phyloP scores from a whole-genome alignment of 164 flowering plant species.

The Nelumbo lutea region DNA sequence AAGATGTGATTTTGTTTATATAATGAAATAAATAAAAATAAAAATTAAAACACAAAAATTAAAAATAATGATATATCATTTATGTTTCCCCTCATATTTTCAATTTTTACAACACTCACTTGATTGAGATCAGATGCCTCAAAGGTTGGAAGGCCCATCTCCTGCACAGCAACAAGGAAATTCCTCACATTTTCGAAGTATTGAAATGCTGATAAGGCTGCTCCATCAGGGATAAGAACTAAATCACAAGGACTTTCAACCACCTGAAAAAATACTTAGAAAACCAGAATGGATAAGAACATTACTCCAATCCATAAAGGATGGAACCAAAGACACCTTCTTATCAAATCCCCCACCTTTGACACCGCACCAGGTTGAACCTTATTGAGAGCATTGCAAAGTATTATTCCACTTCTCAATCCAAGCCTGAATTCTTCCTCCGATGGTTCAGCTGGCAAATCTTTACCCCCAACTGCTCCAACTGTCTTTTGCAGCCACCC shows the following conservation, averaged over 20 bases:
- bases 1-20: too few relatives aligned
- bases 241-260: conserved; percentile 87
- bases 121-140: conserved; percentile 98
- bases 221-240: conserved; percentile 77
- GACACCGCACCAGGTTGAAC: conserved; percentile 83
- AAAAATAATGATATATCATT: not conserved
- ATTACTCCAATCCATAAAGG: not conserved
- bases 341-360: conserved; percentile 41
- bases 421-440: conserved; percentile 84
- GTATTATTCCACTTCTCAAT: conserved; percentile 77
- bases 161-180: conserved; percentile 78
- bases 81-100: not conserved
- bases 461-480: conserved; percentile 74
- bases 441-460: conserved; percentile 88
- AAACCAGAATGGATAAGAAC: not conserved
- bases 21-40: not conserved
- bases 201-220: conserved; percentile 90
- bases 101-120: conserved; percentile 32
- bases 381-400: conserved; percentile 77
- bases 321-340: not conserved
- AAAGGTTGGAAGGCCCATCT: conserved; percentile 87
- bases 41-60: not conserved
- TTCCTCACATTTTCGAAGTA: conserved; percentile 97
- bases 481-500: conserved; percentile 77
- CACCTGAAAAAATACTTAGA: conserved; percentile 44